A percentile compares a stretch with the other conserved stretches of the same genome.
Evolutionary conservation across 2,329 filamentous ascomycete species (phyloP).

Genomic region (Massarina eburnea): DNA sequence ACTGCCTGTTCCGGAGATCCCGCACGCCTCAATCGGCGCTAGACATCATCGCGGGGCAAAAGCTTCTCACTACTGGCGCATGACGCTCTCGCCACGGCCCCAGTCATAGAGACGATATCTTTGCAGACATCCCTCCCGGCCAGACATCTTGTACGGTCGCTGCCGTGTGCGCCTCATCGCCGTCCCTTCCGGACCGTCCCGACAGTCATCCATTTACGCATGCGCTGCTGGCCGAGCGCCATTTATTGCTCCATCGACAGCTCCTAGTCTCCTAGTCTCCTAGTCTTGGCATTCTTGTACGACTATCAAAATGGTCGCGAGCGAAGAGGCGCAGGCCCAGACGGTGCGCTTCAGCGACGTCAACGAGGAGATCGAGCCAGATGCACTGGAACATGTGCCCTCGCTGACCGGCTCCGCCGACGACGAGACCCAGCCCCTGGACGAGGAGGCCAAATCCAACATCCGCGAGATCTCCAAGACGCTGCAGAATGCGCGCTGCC

Average conservation of each 20-base stretch:
- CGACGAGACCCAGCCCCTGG: conserved; percentile 33
- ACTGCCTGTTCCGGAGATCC: conserved; percentile 2
- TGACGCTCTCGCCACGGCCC: background rate
- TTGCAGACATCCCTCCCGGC: background rate
- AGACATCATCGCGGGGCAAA: conserved; percentile 6
- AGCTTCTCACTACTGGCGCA: background rate
- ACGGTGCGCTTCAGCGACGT: conserved; percentile 45
- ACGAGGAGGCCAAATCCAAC: conserved; percentile 59
- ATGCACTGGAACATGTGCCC: conserved; percentile 36
- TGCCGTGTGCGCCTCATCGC: too few relatives aligned
- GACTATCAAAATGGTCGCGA: conserved; percentile 26
- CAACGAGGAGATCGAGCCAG: conserved; percentile 43
- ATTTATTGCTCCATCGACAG: too few relatives aligned
- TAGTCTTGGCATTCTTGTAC: too few relatives aligned
- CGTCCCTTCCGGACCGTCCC: too few relatives aligned
- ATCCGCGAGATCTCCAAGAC: conserved; percentile 71
- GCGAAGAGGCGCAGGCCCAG: conserved; percentile 28
- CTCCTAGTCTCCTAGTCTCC: too few relatives aligned
- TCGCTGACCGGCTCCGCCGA: conserved; percentile 27
- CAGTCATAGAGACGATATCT: background rate
- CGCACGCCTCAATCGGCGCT: background rate
- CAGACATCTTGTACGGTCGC: too few relatives aligned
- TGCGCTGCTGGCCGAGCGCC: too few relatives aligned
- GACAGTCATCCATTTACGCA: too few relatives aligned
- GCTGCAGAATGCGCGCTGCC: conserved; percentile 73